Evolutionary conservation across 805 yeast species (phyloP), one percentile per base, ranked within the genome.

Genomic region (Candida sakaeoensis): DNA sequence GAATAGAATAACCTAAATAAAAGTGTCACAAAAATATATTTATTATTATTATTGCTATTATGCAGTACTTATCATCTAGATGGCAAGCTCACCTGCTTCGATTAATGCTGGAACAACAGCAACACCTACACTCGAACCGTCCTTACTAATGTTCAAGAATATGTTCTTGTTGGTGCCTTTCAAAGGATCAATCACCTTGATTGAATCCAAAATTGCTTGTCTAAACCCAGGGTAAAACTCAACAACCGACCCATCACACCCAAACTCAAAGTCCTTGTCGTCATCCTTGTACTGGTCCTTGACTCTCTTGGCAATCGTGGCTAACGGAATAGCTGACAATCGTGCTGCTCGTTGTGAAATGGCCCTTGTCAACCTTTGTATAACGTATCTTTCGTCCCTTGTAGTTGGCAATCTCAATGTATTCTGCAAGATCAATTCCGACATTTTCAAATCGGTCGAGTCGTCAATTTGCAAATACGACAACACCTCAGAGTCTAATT

Each of bases 71-170:
- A n/a, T n/a, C n/a, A n/a, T n/a, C n/a, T 25, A 25, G n/a, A 8
- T 25, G 9, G n/a, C 14, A 25, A 10, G 14, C n/a, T 25, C 28
- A 31, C 9, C 24, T 14, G 12, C 36, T 33, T 33, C 36, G 15
- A 33, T 23, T 23, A 33, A 33, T 15, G 36, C 36, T 14, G 36
- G 36, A 8, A 33, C 36, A 23, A 33, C 36, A 23, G 98, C 98
- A 33, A 97, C 98, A 49, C 99, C 99, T 32, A 90, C 96, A 44
- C 96, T 96, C 42, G 95, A 83, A 34, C 98, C 98, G 56, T 93
- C 98, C 60, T 87, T 86, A 22, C 97, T 93, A 49, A 90, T 81
- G 47, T 80, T 80, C 45, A 91, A 67, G 51, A 80, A 83, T 33
- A 88, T 69, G 54, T 85, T 80, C 62, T 87, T 79, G 52, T 80